Conservation (phyloP, 768 basidiomycete genomes). For the Austroboletus eburneus region DNA sequence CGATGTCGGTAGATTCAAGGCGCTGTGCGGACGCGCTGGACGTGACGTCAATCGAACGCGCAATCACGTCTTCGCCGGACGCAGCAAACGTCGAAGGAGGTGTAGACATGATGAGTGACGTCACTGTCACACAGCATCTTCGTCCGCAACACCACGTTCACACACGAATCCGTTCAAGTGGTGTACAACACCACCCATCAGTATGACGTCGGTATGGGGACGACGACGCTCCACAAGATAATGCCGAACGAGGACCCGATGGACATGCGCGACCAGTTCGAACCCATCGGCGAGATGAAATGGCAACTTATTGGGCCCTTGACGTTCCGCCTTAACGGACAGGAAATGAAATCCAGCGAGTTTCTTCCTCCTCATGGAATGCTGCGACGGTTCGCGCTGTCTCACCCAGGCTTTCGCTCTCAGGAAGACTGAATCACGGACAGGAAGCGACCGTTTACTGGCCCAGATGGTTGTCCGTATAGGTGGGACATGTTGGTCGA, state of each 20-base stretch:
- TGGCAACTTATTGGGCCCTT: constrained; percentile 31
- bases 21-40: constrained; percentile 35
- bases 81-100: constrained; percentile 41
- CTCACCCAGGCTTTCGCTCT: neutral
- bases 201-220: constrained; percentile 4
- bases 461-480: constrained; percentile 32
- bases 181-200: constrained; percentile 29
- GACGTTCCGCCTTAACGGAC: constrained; percentile 26
- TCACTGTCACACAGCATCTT: neutral
- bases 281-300: constrained; percentile 32
- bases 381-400: constrained; percentile 16
- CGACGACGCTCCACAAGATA: constrained; percentile 26
- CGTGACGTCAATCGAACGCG: constrained; percentile 47
- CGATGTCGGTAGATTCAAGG: constrained; percentile 38
- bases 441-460: constrained; percentile 31
- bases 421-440: neutral
- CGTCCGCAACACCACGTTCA: constrained; percentile 24
- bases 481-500: constrained; percentile 28
- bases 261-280: constrained; percentile 30
- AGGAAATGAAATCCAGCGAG: constrained; percentile 20
- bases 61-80: constrained; percentile 62
- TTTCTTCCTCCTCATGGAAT: constrained; percentile 26
- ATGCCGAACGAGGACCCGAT: constrained; percentile 15
- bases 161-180: constrained; percentile 23
- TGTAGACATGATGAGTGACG: constrained; percentile 8